Conservation (phyloP, 106 monocot species). For the Dendrobium chrysotoxum region DNA sequence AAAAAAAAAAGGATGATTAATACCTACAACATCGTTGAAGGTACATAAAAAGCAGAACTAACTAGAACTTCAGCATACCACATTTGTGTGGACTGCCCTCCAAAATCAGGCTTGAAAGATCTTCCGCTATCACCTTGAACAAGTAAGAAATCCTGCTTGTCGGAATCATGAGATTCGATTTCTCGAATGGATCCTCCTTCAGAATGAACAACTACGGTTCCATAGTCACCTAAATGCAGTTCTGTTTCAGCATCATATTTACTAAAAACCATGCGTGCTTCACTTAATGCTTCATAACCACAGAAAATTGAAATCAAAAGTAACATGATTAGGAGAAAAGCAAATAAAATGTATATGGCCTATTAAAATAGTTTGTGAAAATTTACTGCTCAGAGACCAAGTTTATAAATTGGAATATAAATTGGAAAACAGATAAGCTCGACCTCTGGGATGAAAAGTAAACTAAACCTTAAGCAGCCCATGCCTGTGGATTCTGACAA, state of each 20-base stretch:
- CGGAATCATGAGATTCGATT: conserved; percentile 16
- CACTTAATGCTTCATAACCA: background rate
- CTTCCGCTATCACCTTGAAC: conserved; percentile 24
- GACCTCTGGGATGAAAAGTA: background rate
- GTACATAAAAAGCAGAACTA: background rate
- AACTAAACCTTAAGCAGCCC: background rate
- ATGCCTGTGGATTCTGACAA: background rate
- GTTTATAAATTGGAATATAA: background rate
- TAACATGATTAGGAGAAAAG: background rate
- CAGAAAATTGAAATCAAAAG: background rate
- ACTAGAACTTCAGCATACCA: conserved; percentile 26
- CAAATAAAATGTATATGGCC: background rate
- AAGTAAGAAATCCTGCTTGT: conserved; percentile 23
- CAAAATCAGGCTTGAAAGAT: conserved; percentile 28
- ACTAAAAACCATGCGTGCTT: background rate
- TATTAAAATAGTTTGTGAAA: background rate
- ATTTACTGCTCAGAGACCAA: background rate
- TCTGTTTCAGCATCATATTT: background rate
- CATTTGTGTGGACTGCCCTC: conserved; percentile 13
- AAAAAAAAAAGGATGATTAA: background rate
- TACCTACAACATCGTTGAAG: background rate
- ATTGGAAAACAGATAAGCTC: background rate
- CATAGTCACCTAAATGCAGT: conserved; percentile 60
- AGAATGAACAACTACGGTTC: conserved; percentile 72
- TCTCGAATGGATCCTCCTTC: conserved; percentile 22